Conservation (phyloP, 2,329 filamentous ascomycete species). For the Aspergillus ochraceoroseus region DNA sequence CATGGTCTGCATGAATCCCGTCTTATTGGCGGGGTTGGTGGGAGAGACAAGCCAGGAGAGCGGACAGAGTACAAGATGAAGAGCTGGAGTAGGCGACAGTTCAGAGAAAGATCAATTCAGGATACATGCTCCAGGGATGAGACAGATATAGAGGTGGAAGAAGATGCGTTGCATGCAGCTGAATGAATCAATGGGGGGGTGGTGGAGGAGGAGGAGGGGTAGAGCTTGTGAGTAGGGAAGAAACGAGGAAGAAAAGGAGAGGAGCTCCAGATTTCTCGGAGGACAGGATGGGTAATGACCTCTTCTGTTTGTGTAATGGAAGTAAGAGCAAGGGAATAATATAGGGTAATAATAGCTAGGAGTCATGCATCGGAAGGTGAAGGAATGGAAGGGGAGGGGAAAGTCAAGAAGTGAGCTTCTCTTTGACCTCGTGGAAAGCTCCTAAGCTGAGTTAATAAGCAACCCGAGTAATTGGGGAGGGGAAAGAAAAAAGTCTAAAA, state of each 20-base stretch:
- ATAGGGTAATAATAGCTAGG: constrained; percentile 7
- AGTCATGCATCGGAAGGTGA: constrained; percentile 11
- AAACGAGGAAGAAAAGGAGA: constrained; percentile 2
- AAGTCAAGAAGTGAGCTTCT: constrained; percentile 14
- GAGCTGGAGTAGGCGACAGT: background rate
- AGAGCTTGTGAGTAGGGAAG: constrained; percentile 7
- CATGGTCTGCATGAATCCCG: constrained; percentile 60
- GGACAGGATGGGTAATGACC: constrained; percentile 12
- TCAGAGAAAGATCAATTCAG: constrained; percentile 17
- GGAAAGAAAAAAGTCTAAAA: constrained; percentile 8
- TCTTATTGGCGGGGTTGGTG: constrained; percentile 20
- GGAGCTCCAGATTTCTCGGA: constrained; percentile 1
- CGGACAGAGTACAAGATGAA: constrained; percentile 3
- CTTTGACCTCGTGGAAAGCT: constrained; percentile 7
- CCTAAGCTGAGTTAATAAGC: constrained; percentile 17
- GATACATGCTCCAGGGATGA: constrained; percentile 17
- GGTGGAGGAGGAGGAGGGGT: constrained; percentile 6
- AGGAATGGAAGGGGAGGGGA: constrained; percentile 13
- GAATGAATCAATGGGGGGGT: constrained; percentile 5
- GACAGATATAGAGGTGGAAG: constrained; percentile 1
- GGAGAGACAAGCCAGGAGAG: constrained; percentile 13
- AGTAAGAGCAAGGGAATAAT: constrained; percentile 7
- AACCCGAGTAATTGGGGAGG: constrained; percentile 15
- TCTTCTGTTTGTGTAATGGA: constrained; percentile 13
- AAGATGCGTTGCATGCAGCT: constrained; percentile 8